Base-by-base conservation (phyloP, 2,329 filamentous ascomycete species). In the Aspergillaceae sp. region DNA sequence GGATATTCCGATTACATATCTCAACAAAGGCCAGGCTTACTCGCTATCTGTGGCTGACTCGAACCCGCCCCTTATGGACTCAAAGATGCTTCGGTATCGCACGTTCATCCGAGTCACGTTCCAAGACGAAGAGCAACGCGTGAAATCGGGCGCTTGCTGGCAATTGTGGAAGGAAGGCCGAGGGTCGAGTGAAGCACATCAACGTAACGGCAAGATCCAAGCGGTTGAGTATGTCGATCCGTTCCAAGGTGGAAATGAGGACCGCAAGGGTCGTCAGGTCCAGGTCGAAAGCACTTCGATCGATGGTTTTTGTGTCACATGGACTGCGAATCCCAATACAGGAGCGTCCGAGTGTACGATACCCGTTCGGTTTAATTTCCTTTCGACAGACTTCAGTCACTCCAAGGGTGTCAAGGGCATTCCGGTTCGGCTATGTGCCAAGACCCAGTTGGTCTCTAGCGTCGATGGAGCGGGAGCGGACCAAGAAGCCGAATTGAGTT, bases 341-440 rank as follows among this genome's bases (percentile, higher is more conserved):
- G 82, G 83, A 0, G 68, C 7, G 61, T 78, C 84, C 3, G 89
- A 96, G 57, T 92, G 89, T 64, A 86, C 82, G 42, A 81, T 98
- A 46, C 86, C 89, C 6, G 87, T 97, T 8, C 86, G 92, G 40
- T 98, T 97, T 75, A 98, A 98, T 70, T 98, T 98, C 62, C 75
- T 98, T 0, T 98, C 92, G 0, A 98, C 92, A 6, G 92, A 98
- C 63, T 98, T 97, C 64, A 97, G 91, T 65, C 92, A 97, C 62
- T 97, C 92, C 7, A 98, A 98, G 63, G 92, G 92, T 40, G 92
- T 98, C 42, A 98, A 97, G 68, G 92, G 92, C 33, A 96, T 97
- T 53, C 91, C 92, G 0, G 90, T 98, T 4, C 77, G 92, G 46
- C 77, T 97, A 0, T 97, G 91, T 65, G 83, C 90, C 9, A 97